Evolutionary conservation across 2,329 filamentous ascomycete genomes (phyloP).

Genomic region (Pezicula neosporulosa): DNA sequence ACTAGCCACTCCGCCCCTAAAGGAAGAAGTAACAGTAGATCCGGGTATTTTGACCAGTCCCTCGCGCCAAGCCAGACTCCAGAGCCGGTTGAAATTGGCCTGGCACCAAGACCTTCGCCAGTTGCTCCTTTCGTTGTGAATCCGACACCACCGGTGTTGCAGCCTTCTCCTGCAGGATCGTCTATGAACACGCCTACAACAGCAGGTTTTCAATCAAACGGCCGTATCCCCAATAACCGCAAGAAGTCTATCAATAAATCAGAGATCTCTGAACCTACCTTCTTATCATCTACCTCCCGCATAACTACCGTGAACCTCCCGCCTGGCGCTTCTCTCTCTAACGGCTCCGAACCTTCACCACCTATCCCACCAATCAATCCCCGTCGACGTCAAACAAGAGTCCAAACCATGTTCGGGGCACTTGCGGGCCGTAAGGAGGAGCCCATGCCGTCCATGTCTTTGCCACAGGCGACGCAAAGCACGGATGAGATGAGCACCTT

Average conservation of each 20-base stretch:
- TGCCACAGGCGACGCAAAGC: slow-evolving; percentile 24
- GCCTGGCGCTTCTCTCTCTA: slow-evolving; percentile 22
- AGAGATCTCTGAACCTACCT: slow-evolving; percentile 29
- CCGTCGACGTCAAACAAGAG: slow-evolving; percentile 25
- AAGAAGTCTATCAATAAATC: slow-evolving; percentile 29
- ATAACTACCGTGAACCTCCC: slow-evolving; percentile 27
- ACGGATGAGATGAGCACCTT: slow-evolving; percentile 29
- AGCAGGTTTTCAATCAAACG: slow-evolving; percentile 14
- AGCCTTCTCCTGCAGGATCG: slow-evolving; percentile 17
- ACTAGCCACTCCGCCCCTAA: slow-evolving; percentile 6
- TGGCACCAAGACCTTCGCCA: slow-evolving; percentile 25
- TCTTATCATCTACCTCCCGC: slow-evolving; percentile 28
- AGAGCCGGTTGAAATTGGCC: slow-evolving; percentile 19
- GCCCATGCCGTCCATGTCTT: slow-evolving; percentile 12
- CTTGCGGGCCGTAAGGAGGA: slow-evolving; percentile 22
- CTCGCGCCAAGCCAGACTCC: slow-evolving; percentile 16
- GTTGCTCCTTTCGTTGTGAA: slow-evolving; percentile 26
- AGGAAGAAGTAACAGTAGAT: slow-evolving; percentile 24
- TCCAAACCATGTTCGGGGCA: slow-evolving; percentile 22
- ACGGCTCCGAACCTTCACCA: slow-evolving; percentile 20
- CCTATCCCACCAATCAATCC: slow-evolving; percentile 30
- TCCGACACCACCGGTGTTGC: slow-evolving; percentile 22
- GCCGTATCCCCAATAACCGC: slow-evolving; percentile 11
- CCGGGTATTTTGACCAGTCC: slow-evolving; percentile 24
- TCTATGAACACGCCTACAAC: slow-evolving; percentile 16